Evolutionary conservation across 768 basidiomycete species (phyloP).

Genomic region (Tylopilus subfusipes): DNA sequence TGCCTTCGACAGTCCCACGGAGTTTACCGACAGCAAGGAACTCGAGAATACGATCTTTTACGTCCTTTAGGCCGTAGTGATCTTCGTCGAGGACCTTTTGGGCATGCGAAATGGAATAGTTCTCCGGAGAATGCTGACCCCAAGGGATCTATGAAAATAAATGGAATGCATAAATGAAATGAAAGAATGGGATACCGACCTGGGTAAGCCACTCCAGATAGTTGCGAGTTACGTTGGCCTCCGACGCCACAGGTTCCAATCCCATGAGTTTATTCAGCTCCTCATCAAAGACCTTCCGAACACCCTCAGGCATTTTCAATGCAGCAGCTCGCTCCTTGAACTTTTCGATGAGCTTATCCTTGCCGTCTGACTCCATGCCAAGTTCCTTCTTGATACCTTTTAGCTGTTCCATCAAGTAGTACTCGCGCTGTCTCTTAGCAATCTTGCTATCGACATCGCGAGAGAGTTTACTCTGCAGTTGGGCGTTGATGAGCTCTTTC

Average conservation of each 20-base stretch:
- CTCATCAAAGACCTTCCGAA: constrained; percentile 94
- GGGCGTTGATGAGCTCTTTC: constrained; percentile 97
- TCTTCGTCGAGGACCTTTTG: constrained; percentile 86
- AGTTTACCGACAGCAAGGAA: constrained; percentile 95
- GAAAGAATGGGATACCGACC: constrained; percentile 34
- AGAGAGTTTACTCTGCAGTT: constrained; percentile 88
- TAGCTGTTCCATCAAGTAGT: constrained; percentile 95
- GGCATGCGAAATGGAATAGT: constrained; percentile 83
- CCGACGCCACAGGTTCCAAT: constrained; percentile 86
- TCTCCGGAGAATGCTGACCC: constrained; percentile 93
- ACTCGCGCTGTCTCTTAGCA: constrained; percentile 90
- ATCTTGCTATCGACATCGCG: constrained; percentile 94
- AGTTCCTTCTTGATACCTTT: constrained; percentile 96
- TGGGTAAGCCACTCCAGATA: constrained; percentile 93
- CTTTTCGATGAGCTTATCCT: constrained; percentile 91
- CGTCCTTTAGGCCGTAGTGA: constrained; percentile 88
- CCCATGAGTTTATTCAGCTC: constrained; percentile 87
- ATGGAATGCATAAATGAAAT: background rate
- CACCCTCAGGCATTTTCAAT: constrained; percentile 85
- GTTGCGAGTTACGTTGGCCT: constrained; percentile 91
- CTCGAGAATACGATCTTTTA: constrained; percentile 92
- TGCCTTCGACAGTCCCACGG: constrained; percentile 92
- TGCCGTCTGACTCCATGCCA: constrained; percentile 92
- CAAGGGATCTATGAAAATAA: constrained; percentile 73
- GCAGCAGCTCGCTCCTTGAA: constrained; percentile 80